Base-by-base conservation (phyloP, 1,284 basidiomycete species). In the Somion occarium region DNA sequence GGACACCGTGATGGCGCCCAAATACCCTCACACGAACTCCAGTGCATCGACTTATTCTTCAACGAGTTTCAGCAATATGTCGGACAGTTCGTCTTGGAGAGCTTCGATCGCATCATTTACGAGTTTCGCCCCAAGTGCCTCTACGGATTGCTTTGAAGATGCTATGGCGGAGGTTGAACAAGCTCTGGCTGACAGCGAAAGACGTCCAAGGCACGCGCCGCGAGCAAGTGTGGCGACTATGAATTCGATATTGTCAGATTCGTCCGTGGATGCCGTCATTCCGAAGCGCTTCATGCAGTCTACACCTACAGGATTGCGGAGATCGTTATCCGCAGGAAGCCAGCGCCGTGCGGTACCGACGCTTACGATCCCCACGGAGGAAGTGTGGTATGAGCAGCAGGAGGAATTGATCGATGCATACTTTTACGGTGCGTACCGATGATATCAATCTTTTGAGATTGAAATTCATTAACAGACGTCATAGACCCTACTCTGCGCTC, bases 211-310 rank as follows among this genome's bases (percentile, higher is more conserved):
- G 41, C 61, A 56, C 53, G 61, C 48, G 3, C 57, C 64, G 25
- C 63, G 79, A 30, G 70, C 72, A 42, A 84, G 82, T 3, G 71
- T 80, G 49, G 73, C 70, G 43, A 86, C 82, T 53, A 70, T 87
- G 55, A 76, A 76, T 44, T 83, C 84, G 1, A 64, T 83, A 56
- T 68, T 79, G 67, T 80, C 82, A 0, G 74, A 76, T 41, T 65
- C 73, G 24, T 82, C 82, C 1, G 73, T 76, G 5, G 79, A 85
- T 44, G 80, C 76, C 3, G 69, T 83, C 44, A 66, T 82, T 39
- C 75, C 76, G 5, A 66, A 70, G 11, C 57, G 58, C 11, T 30
- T 43, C 56, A 19, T 56, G 57, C 22, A 58, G 9, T 60, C 61
- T 18, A 60, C 62, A 2, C 19, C 50, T 4, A 61, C 49, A 13